Base-by-base conservation (phyloP, 179 eudicot genomes). In the Heliamphora pulchella region DNA sequence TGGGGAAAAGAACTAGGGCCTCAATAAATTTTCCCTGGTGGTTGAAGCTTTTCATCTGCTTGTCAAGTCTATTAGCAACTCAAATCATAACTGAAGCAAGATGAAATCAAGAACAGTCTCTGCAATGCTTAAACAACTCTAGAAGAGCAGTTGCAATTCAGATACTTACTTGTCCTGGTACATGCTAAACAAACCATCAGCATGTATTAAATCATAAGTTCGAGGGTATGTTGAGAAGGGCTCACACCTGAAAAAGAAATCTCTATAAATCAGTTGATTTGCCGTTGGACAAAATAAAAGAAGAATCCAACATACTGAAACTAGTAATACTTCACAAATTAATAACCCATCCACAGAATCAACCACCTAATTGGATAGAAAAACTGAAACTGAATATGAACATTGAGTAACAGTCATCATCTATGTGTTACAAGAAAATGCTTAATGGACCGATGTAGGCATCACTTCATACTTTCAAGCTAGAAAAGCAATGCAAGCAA, bases 221-320 rank as follows among this genome's bases (percentile, higher is more conserved):
- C 96, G 83, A 51, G 96, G 93, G 80, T 91, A 90, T 0, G 96
- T 90, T 9, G 93, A 91, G 83, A 91, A 86, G 48, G 96, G 89
- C 85, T 91, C 96, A 74, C 96, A 90, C 96, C 96, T 91, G 88
- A 77, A 7, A 59, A 64, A 81, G 20, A 81, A 50, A 65, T 17
- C 3, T 65, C 58, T 31, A 13, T 1, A 20, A 47, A 39, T 65
- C 80, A 78, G 57, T 4, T 9, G 15, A n/a, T 53, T 22, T 8
- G 31, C 55, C 5, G 20, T 20, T 13, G 76, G 61, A 22, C 10
- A 53, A 51, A 73, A 7, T 5, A 17, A 15, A 11, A 74, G 47
- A 53, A 73, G 50, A 59, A 10, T 9, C 0, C 2, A 46, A 58
- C 1, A 1, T 43, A 43, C 4, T 8, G 69, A 61, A 76, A 61